A percentile compares a stretch with the other conserved stretches of the same genome.
Evolutionary conservation across 2,329 filamentous ascomycete species (phyloP).

Genomic region (Pestalotiopsis sp.): DNA sequence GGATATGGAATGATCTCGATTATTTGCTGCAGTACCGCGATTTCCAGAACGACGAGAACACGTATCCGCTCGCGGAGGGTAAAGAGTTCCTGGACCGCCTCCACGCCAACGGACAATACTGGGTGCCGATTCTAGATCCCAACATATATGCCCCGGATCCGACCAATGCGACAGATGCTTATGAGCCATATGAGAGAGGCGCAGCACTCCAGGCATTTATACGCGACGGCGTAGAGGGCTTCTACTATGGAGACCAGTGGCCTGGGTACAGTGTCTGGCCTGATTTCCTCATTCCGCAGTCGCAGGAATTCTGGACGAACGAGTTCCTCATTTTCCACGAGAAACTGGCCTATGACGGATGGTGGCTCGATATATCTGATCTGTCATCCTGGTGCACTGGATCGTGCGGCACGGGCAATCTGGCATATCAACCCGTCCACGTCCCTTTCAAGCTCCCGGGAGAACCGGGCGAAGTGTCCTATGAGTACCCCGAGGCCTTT

Average conservation of each 20-base stretch:
- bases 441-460: slow-evolving; percentile 68
- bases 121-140: slow-evolving; percentile 75
- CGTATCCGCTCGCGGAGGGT: slow-evolving; percentile 60
- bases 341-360: slow-evolving; percentile 51
- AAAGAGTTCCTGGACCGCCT: slow-evolving; percentile 62
- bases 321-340: slow-evolving; percentile 63
- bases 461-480: slow-evolving; percentile 61
- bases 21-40: slow-evolving; percentile 67
- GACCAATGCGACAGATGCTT: slow-evolving; percentile 65
- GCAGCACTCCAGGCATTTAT: slow-evolving; percentile 53
- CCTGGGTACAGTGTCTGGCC: slow-evolving; percentile 72
- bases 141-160: slow-evolving; percentile 73
- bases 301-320: slow-evolving; percentile 68
- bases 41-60: slow-evolving; percentile 62
- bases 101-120: slow-evolving; percentile 67
- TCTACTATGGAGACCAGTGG: slow-evolving; percentile 71
- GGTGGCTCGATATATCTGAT: slow-evolving; percentile 64
- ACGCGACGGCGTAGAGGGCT: slow-evolving; percentile 48
- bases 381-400: slow-evolving; percentile 69
- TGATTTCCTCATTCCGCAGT: slow-evolving; percentile 65
- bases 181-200: slow-evolving; percentile 65
- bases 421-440: slow-evolving; percentile 69
- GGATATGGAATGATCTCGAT: slow-evolving; percentile 74
- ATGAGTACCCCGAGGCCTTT: slow-evolving; percentile 70
- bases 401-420: slow-evolving; percentile 67